A percentile compares a stretch with the other conserved stretches of the same genome.
These are phyloP conservation scores for Calamus simplicifolius DNA, from an alignment of 176 grass and related monocot species.

Conservation along the genomic window DNA sequence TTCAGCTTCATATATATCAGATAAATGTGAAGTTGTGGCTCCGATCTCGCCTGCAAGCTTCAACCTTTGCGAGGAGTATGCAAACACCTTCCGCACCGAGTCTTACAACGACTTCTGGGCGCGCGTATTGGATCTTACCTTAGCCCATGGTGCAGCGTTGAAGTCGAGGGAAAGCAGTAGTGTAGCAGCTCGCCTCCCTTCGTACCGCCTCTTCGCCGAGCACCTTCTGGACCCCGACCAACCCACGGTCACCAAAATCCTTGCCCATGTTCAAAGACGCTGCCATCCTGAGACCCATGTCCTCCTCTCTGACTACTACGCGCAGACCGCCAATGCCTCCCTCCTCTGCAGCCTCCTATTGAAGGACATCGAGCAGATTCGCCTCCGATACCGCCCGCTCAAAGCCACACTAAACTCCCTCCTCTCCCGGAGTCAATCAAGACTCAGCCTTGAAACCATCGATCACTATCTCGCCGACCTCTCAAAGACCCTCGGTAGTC, in stretches of 20 bases:
- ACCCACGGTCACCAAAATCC: constrained; percentile 35
- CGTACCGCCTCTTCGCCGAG: constrained; percentile 63
- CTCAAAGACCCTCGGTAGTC: constrained; percentile 36
- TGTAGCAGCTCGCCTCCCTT: constrained; percentile 39
- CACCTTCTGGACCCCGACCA: constrained; percentile 89
- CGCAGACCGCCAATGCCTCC: constrained; percentile 59
- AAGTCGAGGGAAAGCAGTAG: constrained; percentile 16
- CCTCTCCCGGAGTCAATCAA: constrained; percentile 13
- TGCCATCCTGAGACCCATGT: constrained; percentile 24
- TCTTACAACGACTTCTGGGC: constrained; percentile 96
- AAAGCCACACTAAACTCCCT: constrained; percentile 58
- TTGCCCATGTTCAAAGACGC: constrained; percentile 20
- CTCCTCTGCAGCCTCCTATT: constrained; percentile 71
- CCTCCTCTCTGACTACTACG: constrained; percentile 63
- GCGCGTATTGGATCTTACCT: constrained; percentile 66
- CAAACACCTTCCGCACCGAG: constrained; percentile 84
- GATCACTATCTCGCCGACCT: constrained; percentile 37
- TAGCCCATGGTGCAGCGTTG: constrained; percentile 65
- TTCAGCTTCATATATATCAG: neutral
- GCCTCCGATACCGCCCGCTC: constrained; percentile 62
- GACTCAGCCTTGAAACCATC: constrained; percentile 12
- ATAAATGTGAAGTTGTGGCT: constrained; percentile 10
- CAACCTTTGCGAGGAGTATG: constrained; percentile 81
- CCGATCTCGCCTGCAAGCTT: constrained; percentile 32
- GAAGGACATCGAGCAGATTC: constrained; percentile 68